Evolutionary conservation across 2,329 filamentous ascomycete species (phyloP).

Genomic region (Ophiostoma sp.): DNA sequence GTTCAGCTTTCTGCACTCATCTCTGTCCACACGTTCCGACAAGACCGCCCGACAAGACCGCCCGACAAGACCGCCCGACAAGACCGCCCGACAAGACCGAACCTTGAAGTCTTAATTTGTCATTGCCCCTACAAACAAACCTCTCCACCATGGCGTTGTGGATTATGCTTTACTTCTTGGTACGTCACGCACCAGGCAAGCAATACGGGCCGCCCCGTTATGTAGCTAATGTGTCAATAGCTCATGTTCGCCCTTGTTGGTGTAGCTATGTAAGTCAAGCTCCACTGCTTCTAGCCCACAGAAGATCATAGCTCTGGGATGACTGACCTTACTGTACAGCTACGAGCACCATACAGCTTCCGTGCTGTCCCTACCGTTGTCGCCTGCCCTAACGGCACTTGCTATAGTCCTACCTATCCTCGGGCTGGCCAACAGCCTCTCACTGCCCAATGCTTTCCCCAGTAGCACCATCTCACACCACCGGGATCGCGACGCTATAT

Average conservation of each 20-base stretch:
- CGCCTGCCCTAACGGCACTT: conserved; percentile 18
- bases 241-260: conserved; percentile 10
- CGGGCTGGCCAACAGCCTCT: conserved; percentile 15
- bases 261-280: conserved; percentile 1
- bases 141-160: background rate
- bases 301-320: background rate
- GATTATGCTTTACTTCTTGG: conserved; percentile 7
- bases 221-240: conserved; percentile 7
- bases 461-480: background rate
- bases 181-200: background rate
- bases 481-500: background rate
- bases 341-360: conserved; percentile 24
- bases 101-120: background rate
- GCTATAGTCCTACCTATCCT: conserved; percentile 12
- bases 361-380: conserved; percentile 25
- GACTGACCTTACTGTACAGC: conserved; percentile 10
- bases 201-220: background rate
- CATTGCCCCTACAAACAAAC: too few species aligned
- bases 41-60: too few species aligned
- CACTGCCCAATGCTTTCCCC: conserved; percentile 5
- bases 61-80: too few species aligned
- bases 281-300: background rate
- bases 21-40: background rate
- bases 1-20: background rate
- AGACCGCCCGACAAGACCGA: too few species aligned